A percentile compares a stretch with the other conserved stretches of the same genome.
Evolutionary conservation across 2,329 filamentous ascomycete genomes (phyloP).

Genomic region (Pseudomassariella vexata): DNA sequence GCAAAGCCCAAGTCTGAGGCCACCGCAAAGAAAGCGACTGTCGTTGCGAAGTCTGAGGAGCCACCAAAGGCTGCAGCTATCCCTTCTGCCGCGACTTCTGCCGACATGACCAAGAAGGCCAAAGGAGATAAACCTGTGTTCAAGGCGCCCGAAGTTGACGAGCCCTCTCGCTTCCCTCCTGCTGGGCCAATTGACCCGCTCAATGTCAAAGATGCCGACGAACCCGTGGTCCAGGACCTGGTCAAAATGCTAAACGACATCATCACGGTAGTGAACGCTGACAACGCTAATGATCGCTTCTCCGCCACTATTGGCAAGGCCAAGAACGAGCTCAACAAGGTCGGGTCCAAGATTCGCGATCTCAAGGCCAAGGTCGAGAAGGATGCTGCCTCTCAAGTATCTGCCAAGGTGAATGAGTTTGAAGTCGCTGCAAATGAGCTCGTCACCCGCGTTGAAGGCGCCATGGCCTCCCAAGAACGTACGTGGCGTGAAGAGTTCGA

Average conservation of each 20-base stretch:
- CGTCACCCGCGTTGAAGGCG: conserved; percentile 78
- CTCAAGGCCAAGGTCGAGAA: conserved; percentile 66
- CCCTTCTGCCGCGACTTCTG: conserved; percentile 11
- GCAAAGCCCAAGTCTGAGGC: conserved; percentile 19
- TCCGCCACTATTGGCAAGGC: conserved; percentile 74
- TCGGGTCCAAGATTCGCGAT: conserved; percentile 70
- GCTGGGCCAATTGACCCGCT: conserved; percentile 72
- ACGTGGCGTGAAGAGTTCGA: conserved; percentile 85
- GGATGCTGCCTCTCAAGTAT: conserved; percentile 69
- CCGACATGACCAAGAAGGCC: conserved; percentile 14
- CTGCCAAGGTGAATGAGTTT: conserved; percentile 68
- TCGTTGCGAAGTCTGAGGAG: conserved; percentile 22
- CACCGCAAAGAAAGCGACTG: conserved; percentile 20
- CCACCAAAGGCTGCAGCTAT: conserved; percentile 21
- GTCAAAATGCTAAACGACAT: conserved; percentile 95
- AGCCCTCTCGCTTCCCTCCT: conserved; percentile 58
- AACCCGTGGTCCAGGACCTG: conserved; percentile 86
- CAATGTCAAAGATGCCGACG: conserved; percentile 66
- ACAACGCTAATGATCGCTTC: conserved; percentile 73
- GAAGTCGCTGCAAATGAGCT: conserved; percentile 82
- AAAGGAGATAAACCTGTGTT: conserved; percentile 28
- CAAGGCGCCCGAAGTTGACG: conserved; percentile 57
- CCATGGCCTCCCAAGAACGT: conserved; percentile 74
- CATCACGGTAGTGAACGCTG: conserved; percentile 87
- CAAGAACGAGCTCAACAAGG: conserved; percentile 73